A percentile compares a stretch with the other conserved stretches of the same genome.
Conservation (phyloP, 495 filamentous ascomycete species). For the Neurospora terricola region DNA sequence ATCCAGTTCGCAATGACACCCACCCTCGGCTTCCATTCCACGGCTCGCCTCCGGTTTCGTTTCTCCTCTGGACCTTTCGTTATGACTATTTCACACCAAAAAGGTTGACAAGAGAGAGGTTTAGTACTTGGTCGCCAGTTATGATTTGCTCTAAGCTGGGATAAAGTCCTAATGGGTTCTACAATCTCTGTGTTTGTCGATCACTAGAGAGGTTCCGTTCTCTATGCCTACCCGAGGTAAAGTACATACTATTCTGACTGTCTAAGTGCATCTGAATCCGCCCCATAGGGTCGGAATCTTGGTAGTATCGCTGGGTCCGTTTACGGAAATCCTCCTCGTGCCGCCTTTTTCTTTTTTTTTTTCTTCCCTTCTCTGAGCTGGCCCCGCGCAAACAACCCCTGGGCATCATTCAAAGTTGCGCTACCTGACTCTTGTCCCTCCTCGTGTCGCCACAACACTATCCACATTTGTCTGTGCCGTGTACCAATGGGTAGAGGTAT, state of each 20-base stretch:
- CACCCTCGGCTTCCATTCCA: background rate
- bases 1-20: background rate
- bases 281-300: background rate
- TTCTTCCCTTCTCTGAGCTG: background rate
- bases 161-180: no score
- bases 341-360: background rate
- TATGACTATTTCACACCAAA: background rate
- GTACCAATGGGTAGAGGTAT: background rate
- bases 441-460: background rate
- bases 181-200: no score
- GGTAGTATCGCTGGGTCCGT: background rate
- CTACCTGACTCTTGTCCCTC: background rate
- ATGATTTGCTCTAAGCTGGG: background rate
- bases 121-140: background rate
- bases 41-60: background rate
- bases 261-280: background rate
- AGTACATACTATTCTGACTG: background rate
- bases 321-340: background rate
- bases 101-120: background rate
- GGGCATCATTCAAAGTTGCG: background rate
- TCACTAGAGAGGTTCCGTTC: background rate
- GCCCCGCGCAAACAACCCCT: background rate
- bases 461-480: background rate
- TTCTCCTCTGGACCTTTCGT: background rate
- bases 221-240: background rate